A percentile compares a stretch with the other conserved stretches of the same genome.
Conservation (phyloP, 495 filamentous ascomycete species). For the Cercophora sp. region DNA sequence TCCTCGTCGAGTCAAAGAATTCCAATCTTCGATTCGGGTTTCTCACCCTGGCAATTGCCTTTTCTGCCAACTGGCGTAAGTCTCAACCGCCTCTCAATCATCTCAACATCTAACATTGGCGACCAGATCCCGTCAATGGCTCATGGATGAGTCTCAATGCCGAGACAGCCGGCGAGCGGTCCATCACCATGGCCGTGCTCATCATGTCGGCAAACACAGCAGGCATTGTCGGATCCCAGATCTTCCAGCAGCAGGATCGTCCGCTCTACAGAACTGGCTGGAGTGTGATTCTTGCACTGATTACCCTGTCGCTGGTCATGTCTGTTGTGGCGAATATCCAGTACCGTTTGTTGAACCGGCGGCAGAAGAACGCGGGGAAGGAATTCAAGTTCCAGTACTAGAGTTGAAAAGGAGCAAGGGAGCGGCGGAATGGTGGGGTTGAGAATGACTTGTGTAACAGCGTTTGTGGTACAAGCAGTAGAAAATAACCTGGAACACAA, state of each 20-base stretch:
- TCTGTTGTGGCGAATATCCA: conserved; percentile 22
- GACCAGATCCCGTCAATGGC: conserved; percentile 31
- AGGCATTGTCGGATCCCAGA: conserved; percentile 51
- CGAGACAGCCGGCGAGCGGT: conserved; percentile 30
- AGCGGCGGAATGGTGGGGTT: too few species aligned
- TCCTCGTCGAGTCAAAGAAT: conserved; percentile 43
- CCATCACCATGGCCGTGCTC: conserved; percentile 42
- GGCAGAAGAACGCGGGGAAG: conserved; percentile 14
- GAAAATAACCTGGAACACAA: too few species aligned
- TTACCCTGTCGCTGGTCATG: conserved; percentile 14
- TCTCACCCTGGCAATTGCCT: conserved; percentile 43
- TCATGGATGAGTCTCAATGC: conserved; percentile 39
- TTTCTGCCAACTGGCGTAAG: conserved; percentile 52
- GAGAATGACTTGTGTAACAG: too few species aligned
- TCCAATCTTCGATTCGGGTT: conserved; percentile 39
- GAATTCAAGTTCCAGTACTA: conserved; percentile 15
- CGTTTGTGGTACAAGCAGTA: too few species aligned
- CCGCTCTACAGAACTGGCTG: conserved; percentile 42
- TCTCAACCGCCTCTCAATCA: conserved; percentile 15
- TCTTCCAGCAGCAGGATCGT: conserved; percentile 50
- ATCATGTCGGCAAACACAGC: conserved; percentile 54
- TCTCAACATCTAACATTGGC: background rate
- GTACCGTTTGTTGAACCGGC: conserved; percentile 23
- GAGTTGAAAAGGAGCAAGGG: background rate
- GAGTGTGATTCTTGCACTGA: conserved; percentile 21